Evolutionary conservation across 179 eudicot species (phyloP), one percentile per base, ranked within the genome.

Genomic region (Silene coronaria): DNA sequence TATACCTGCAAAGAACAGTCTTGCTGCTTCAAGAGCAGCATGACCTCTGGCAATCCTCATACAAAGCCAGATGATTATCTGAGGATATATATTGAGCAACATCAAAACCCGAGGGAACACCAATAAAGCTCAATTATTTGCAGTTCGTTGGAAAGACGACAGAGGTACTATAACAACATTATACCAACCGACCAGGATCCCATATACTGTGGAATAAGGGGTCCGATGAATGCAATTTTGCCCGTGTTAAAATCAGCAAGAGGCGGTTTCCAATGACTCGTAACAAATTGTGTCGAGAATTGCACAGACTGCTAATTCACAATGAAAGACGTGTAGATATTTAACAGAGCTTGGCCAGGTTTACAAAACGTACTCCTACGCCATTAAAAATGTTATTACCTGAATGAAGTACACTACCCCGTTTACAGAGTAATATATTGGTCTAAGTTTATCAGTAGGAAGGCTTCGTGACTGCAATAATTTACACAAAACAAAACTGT

Each of bases 381-480:
- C 17, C 45, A 13, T 2, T 22, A 48, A 10, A 27, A 14, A 45
- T 11, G 6, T 14, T 27, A 30, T 58, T 53, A 91, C 97, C 97
- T 91, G 92, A 63, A 83, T 75, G 76, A 88, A 36, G 71, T 90
- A 91, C 55, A 90, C 79, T 11, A 75, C 68, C 59, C 84, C 90
- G 73, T 91, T 91, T 63, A 88, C 79, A 62, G 59, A 61, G 69
- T 85, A 78, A 77, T 92, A 92, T 51, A 83, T 80, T 1, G 88
- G 88, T 78, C 89, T 85, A 68, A 92, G 88, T 77, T 81, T 87
- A 65, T 87, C 89, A 4, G 83, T 79, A 8, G 96, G 91, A 67
- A 89, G 86, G 77, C 89, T 84, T 86, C 89, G 89, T 75, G 96
- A 96, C 96, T 92, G 86, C 73, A 76, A 26, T 57, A 27, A 2